Conservation (phyloP, 1,139 yeast genomes). For the Candida dubliniensis region DNA sequence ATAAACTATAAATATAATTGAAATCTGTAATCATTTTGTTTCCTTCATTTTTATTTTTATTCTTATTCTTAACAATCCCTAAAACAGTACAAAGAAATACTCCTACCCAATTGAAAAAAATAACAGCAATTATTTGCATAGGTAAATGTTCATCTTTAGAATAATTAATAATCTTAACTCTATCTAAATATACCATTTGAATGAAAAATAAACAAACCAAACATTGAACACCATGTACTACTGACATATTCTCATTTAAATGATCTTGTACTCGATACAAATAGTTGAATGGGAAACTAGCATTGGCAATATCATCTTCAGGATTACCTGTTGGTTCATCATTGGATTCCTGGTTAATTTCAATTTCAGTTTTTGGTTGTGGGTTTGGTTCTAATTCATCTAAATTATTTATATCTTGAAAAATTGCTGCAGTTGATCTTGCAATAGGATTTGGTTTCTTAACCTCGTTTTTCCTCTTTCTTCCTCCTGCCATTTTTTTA, state of each 20-base stretch:
- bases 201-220: conserved; percentile 30
- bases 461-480: conserved; percentile 2
- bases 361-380: conserved; percentile 4
- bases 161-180: conserved; percentile 17
- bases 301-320: conserved; percentile 11
- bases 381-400: conserved; percentile 9
- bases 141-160: conserved; percentile 5
- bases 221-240: conserved; percentile 35
- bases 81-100: conserved; percentile 31
- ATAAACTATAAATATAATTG: conserved; percentile 35
- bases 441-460: conserved; percentile 7
- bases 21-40: conserved; percentile 36
- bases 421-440: conserved; percentile 24
- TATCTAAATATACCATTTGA: conserved; percentile 31
- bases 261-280: conserved; percentile 40
- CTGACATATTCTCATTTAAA: conserved; percentile 34
- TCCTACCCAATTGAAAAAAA: conserved; percentile 39
- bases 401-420: conserved; percentile 17
- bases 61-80: conserved; percentile 26
- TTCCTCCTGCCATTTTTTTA: conserved; percentile 6
- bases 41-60: conserved; percentile 15
- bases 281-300: conserved; percentile 28
- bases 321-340: conserved; percentile 1
- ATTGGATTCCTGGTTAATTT: neutral
- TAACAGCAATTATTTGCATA: conserved; percentile 20